Percentiles rank a stretch among this genome's conserved stretches.
These are phyloP conservation scores for Geosiphon pyriformis DNA, from an alignment of 192 early-diverging fungal genomes.

Conservation along the genomic window DNA sequence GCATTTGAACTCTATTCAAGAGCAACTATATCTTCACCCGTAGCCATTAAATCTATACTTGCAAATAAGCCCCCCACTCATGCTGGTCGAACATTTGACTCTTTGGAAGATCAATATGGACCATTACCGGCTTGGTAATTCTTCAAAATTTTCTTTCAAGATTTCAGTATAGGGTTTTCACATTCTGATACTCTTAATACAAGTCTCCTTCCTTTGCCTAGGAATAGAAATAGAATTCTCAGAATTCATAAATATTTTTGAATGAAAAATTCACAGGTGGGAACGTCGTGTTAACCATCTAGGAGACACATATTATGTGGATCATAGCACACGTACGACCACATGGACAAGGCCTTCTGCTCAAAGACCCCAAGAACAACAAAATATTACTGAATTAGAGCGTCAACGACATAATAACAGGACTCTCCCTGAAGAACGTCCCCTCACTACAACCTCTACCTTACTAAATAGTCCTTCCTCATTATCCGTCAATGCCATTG, in stretches of 20 bases:
- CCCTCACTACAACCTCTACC: slow-evolving; percentile 32
- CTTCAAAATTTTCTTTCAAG: neutral
- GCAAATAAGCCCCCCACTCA: too few relatives aligned
- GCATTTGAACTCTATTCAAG: too few relatives aligned
- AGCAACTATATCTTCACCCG: too few relatives aligned
- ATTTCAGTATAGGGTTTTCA: too few relatives aligned
- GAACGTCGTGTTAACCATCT: slow-evolving; percentile 91
- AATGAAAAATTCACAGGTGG: slow-evolving; percentile 58
- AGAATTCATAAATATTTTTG: too few relatives aligned
- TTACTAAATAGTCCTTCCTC: slow-evolving; percentile 24
- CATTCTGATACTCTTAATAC: too few relatives aligned
- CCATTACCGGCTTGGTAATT: slow-evolving; percentile 41
- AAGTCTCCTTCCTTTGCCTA: neutral
- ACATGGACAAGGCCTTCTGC: slow-evolving; percentile 74
- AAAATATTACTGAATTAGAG: slow-evolving; percentile 64
- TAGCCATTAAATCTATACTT: too few relatives aligned
- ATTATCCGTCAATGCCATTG: slow-evolving; percentile 22
- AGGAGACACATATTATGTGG: slow-evolving; percentile 93
- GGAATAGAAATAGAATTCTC: too few relatives aligned
- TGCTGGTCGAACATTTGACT: slow-evolving; percentile 27
- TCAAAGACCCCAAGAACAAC: slow-evolving; percentile 35
- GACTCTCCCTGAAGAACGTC: slow-evolving; percentile 67
- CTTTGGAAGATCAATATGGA: slow-evolving; percentile 56
- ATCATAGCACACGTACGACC: slow-evolving; percentile 91
- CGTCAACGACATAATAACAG: slow-evolving; percentile 76